These are phyloP conservation scores for Gryganskiella cystojenkinii DNA, from an alignment of 192 early-diverging fungal genomes.

Conservation along the genomic window DNA sequence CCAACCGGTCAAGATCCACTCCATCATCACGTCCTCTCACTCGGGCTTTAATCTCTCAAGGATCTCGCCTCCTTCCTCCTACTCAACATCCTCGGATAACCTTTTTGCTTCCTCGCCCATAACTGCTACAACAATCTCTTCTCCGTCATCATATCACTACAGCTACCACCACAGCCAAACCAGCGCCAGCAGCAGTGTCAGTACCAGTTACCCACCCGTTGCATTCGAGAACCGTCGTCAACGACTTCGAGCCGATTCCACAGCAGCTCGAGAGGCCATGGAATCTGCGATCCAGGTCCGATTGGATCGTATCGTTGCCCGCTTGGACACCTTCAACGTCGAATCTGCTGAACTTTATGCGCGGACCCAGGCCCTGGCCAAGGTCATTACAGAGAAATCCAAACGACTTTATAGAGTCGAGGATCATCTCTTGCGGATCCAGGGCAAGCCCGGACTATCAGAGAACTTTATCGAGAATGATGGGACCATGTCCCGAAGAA, in stretches of 20 bases:
- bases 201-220: neutral
- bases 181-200: neutral
- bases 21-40: slow-evolving; percentile 16
- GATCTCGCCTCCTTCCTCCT: neutral
- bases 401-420: slow-evolving; percentile 37
- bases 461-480: slow-evolving; percentile 15
- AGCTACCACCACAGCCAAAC: neutral
- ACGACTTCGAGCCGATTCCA: slow-evolving; percentile 32
- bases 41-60: neutral
- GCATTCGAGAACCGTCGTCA: slow-evolving; percentile 10
- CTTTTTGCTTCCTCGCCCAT: too few relatives aligned
- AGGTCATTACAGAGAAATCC: slow-evolving; percentile 22
- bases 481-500: neutral
- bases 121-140: slow-evolving; percentile 11
- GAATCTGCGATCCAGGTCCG: slow-evolving; percentile 33
- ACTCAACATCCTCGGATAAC: neutral
- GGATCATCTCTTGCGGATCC: slow-evolving; percentile 34
- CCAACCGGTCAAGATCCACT: slow-evolving; percentile 28
- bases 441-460: slow-evolving; percentile 42
- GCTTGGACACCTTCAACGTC: slow-evolving; percentile 22
- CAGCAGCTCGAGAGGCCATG: slow-evolving; percentile 23
- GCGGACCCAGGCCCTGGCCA: slow-evolving; percentile 10
- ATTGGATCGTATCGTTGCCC: slow-evolving; percentile 18
- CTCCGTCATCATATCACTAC: neutral
- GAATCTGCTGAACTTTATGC: slow-evolving; percentile 23